Percentiles rank a stretch among this genome's conserved stretches.
Conservation (phyloP, 2,329 filamentous ascomycete species). For the Cercospora sp. region DNA sequence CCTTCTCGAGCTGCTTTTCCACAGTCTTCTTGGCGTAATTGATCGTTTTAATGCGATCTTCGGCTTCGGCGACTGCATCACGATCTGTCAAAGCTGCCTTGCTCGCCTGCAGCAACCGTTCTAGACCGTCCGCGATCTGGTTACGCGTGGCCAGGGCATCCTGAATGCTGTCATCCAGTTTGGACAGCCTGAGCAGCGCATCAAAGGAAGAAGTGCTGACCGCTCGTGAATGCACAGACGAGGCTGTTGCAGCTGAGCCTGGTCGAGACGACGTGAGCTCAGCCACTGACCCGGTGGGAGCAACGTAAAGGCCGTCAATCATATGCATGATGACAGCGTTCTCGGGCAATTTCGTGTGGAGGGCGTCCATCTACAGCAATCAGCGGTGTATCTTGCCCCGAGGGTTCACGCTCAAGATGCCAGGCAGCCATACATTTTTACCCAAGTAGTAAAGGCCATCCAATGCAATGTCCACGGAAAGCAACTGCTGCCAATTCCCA, state of each 20-base stretch:
- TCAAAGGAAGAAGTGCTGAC: slow-evolving; percentile 80
- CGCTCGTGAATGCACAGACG: slow-evolving; percentile 35
- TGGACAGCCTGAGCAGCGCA: slow-evolving; percentile 81
- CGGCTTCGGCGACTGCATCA: slow-evolving; percentile 43
- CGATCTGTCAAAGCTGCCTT: slow-evolving; percentile 40
- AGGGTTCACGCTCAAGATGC: not conserved
- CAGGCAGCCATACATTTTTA: slow-evolving; percentile 48
- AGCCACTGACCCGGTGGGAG: slow-evolving; percentile 29
- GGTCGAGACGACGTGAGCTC: slow-evolving; percentile 30
- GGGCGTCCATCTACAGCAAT: slow-evolving; percentile 50
- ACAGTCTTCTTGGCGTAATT: slow-evolving; percentile 61
- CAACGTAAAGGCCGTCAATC: slow-evolving; percentile 78
- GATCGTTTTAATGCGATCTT: slow-evolving; percentile 47
- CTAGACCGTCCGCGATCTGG: slow-evolving; percentile 75
- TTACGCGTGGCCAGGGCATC: slow-evolving; percentile 79
- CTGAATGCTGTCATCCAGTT: slow-evolving; percentile 85
- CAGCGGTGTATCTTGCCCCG: not conserved
- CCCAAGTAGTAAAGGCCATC: slow-evolving; percentile 76
- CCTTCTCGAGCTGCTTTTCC: slow-evolving; percentile 63
- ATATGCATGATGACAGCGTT: slow-evolving; percentile 87
- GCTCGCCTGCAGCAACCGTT: slow-evolving; percentile 48
- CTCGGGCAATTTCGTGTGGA: slow-evolving; percentile 71
- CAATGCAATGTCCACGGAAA: slow-evolving; percentile 72
- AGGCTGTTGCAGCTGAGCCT: slow-evolving; percentile 20
- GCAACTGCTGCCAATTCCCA: slow-evolving; percentile 61